Conservation (phyloP, 495 filamentous ascomycete genomes). For the Hypoxylon fragiforme region DNA sequence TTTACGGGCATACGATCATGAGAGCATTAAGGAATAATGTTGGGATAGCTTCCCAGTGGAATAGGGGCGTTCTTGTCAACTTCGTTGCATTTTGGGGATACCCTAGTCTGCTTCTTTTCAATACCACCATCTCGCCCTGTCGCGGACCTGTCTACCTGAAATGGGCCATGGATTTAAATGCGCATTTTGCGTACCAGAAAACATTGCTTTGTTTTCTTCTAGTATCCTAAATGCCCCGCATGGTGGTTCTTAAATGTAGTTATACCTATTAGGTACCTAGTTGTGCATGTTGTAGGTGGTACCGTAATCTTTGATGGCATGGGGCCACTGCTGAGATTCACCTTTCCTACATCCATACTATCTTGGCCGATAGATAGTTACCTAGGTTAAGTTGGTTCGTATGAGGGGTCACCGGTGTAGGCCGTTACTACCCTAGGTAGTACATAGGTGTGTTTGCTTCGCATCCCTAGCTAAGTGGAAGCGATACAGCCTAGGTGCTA, state of each 20-base stretch:
- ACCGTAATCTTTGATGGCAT: too few species aligned
- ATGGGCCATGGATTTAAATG: background rate
- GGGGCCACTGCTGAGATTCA: too few species aligned
- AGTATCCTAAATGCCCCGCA: too few species aligned
- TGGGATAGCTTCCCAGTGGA: constrained; percentile 7
- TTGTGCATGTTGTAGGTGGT: too few species aligned
- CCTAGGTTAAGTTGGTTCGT: background rate
- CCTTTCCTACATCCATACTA: too few species aligned
- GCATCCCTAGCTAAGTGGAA: background rate
- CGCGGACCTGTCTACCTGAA: background rate
- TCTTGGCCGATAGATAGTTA: too few species aligned
- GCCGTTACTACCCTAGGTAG: too few species aligned
- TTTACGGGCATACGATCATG: constrained; percentile 15
- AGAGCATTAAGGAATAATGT: constrained; percentile 3
- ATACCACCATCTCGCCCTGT: constrained; percentile 5
- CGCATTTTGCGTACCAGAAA: background rate
- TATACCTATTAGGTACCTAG: too few species aligned
- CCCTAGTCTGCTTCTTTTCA: constrained; percentile 21
- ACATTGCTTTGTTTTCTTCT: too few species aligned
- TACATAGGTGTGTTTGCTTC: background rate
- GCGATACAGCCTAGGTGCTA: constrained; percentile 1
- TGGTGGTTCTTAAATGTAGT: too few species aligned
- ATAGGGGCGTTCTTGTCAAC: constrained; percentile 10
- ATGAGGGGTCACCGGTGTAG: too few species aligned
- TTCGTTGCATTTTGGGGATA: constrained; percentile 25